Evolutionary conservation across 1,139 yeast genomes (phyloP), one percentile per base, ranked within the genome.

Genomic region (Suhomyces wounanorum): DNA sequence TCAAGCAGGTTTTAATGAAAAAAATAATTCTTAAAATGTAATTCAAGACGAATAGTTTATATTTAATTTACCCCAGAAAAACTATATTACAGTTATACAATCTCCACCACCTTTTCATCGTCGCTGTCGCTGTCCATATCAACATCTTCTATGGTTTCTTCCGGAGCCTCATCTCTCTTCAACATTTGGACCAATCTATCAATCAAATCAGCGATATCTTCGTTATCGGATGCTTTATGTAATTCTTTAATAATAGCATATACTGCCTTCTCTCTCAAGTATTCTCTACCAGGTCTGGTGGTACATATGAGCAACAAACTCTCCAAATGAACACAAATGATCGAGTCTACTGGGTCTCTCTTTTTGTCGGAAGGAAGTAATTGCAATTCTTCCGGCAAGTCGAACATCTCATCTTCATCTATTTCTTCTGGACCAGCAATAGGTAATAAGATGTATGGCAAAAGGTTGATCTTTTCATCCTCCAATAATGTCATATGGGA

Each of bases 351-450:
- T 6, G 95, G 85, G 57, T 94, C 99, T 60, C 96, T 82, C 60
- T 75, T 65, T 66, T 89, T 90, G 57, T 88, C 95, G 28, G 83
- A 83, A 13, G 89, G 89, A 49, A 90, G 73, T 47, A 89, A 76
- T 68, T 90, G 96, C 51, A 92, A 80, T 63, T 89, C 96, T 31
- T 89, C 97, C 1, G 98, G 98, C 57, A 94, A 80, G 49, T 86
- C 84, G 62, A 89, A 87, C 79, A 87, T 82, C 62, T 94, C 97
- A 40, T 92, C 97, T 52, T 77, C 81, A 50, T 85, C 91, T 52
- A 89, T 83, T 53, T 87, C 81, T 63, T 89, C 95, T 0, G 95
- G 86, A 0, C 92, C 90, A 1, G 96, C 87, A 56, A 94, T 78
- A 9, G 98, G 97, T 45, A 89, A 75, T 51, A 92, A 75, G 36